Base-by-base conservation (phyloP, 345 rosid genomes). In the Punica granatum region DNA sequence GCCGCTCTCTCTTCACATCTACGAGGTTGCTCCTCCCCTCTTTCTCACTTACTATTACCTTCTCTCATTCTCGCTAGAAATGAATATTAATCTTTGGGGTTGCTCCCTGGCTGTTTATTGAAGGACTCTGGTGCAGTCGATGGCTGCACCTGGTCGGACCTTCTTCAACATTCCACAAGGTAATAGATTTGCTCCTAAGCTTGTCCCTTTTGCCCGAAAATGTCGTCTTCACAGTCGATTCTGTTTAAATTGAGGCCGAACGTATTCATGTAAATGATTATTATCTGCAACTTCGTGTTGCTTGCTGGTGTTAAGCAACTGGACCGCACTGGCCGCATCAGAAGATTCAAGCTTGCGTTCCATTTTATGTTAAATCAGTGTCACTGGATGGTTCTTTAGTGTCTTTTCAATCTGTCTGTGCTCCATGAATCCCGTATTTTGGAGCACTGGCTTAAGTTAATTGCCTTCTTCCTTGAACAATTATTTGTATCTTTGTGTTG, bases 1-100 rank as follows among this genome's bases (percentile, higher is more conserved):
- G 43, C 43, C 43, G 65, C 43, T 30, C 65, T 23, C 43, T 35
- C 43, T 62, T 62, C 43, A 62, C 65, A 25, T 26, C 35, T 21
- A 42, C 65, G 42, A 62, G 65, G 65, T 62, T 35, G 23, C 28
- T 62, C 23, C 43, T 18, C 28, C 26, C 25, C 41, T 19, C n/a
- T 61, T 25, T 34, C 41, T 21, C 65, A 4, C 4, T 62, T 9
- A 5, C 26, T 18, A 34, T 33, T 13, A 28, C 9, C 25, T 36
- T 32, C 41, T 58, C 26, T 25, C n/a, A 1, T 32, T 34, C 26
- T 19, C 26, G 26, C 21, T 26, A 21, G 23, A 15, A 60, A 31
- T n/a, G 26, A 31, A 6, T 35, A 3, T 32, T 33, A 15, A 6
- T 19, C 14, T 60, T 15, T 7, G 9, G 4, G 2, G n/a, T 0